Evolutionary conservation across 2,329 filamentous ascomycete genomes (phyloP), one percentile per base, ranked within the genome.

Genomic region (Claviceps digitariae): DNA sequence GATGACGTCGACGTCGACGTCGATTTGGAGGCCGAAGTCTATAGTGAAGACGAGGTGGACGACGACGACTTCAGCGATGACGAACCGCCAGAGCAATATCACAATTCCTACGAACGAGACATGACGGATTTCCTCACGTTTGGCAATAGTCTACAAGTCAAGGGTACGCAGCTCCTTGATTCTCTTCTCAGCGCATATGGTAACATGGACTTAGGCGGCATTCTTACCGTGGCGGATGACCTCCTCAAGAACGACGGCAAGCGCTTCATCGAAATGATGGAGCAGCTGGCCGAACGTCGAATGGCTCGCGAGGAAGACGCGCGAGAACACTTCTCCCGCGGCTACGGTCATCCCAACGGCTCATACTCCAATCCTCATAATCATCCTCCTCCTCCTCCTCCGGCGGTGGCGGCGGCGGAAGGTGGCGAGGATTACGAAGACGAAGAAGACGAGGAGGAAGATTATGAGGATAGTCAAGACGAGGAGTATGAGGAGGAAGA

Each of bases 211-310:
- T 69, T 79, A 89, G 90, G 93, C 75, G 94, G 93, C 67, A 96
- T 98, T 70, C 83, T 98, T 67, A 98, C 93, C 60, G 93, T 98
- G 65, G 93, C 93, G 68, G 93, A 98, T 75, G 93, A 98, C 72
- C 78, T 98, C 59, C 80, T 98, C 58, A 97, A 97, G 71, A 98
- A 98, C 71, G 93, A 98, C 70, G 93, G 93, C 64, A 95, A 95
- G 71, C 95, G 95, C 66, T 98, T 98, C 73, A 98, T 98, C 70
- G 93, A 98, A 69, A 98, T 98, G 93, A 98, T 98, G 93, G 93
- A 98, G 69, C 91, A 97, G 72, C 79, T 98, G 62, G 93, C 93
- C 40, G 93, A 98, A 72, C 87, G 91, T 63, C 83, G 93, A 62
- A 96, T 98, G 91, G 88, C 90, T 65, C 85, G 93, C 61, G 91